These are phyloP conservation scores for Solanum tarapatanum DNA, from an alignment of 257 asterid species.

Conservation along the genomic window DNA sequence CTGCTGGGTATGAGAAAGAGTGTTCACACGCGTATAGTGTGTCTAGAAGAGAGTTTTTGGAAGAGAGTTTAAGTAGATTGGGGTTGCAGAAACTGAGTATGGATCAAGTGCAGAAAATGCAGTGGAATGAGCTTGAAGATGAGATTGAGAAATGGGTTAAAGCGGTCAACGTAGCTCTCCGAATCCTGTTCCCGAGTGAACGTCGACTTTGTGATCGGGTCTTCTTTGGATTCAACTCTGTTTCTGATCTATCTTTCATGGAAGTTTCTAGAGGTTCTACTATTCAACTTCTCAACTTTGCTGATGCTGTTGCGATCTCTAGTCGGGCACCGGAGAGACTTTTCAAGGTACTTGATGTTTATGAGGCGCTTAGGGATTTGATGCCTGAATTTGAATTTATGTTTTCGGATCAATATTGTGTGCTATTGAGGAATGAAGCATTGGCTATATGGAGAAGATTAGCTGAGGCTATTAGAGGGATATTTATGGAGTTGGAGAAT, in stretches of 20 bases:
- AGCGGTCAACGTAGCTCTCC: conserved; percentile 56
- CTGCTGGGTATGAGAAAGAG: conserved; percentile 84
- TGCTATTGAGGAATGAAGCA: conserved; percentile 58
- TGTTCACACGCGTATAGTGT: conserved; percentile 81
- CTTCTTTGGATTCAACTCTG: conserved; percentile 53
- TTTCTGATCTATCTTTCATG: conserved; percentile 82
- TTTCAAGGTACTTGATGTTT: conserved; percentile 83
- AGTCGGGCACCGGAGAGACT: conserved; percentile 94
- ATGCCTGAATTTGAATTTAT: conserved; percentile 75
- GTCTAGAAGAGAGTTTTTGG: conserved; percentile 73
- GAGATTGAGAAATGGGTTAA: conserved; percentile 93
- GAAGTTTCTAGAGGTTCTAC: conserved; percentile 88
- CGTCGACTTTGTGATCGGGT: conserved; percentile 82
- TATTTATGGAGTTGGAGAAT: conserved; percentile 92
- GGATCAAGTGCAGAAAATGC: conserved; percentile 85
- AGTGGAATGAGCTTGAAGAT: conserved; percentile 77
- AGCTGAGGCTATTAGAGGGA: conserved; percentile 71
- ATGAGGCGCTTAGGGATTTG: conserved; percentile 75
- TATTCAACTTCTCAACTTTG: conserved; percentile 76
- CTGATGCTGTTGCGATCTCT: conserved; percentile 81
- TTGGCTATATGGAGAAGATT: conserved; percentile 74
- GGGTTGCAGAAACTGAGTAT: conserved; percentile 72
- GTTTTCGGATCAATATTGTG: conserved; percentile 84
- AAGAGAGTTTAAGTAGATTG: conserved; percentile 84
- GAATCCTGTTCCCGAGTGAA: conserved; percentile 86